Conservation (phyloP, 1,284 basidiomycete species). For the Rhodotorula sp. region DNA sequence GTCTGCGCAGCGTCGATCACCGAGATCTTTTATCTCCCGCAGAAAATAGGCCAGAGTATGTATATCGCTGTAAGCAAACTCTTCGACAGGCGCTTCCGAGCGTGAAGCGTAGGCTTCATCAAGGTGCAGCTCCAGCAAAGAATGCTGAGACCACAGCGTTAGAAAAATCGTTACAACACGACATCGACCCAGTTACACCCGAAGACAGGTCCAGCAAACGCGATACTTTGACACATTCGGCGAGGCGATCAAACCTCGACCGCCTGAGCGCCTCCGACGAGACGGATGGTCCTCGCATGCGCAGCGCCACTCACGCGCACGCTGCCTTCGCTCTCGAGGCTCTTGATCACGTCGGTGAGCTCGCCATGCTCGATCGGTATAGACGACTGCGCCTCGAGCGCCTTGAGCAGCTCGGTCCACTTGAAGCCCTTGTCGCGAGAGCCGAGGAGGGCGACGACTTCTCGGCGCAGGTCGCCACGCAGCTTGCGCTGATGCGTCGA, state of each 20-base stretch:
- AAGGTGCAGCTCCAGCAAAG: no score
- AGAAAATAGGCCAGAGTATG: no score
- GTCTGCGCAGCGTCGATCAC: no score
- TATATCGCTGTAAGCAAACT: no score
- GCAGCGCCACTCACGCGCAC: constrained; percentile 28
- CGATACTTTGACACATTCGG: no score
- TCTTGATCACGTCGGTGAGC: constrained; percentile 60
- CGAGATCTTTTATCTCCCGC: no score
- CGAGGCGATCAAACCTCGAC: constrained; percentile 16
- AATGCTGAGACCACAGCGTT: no score
- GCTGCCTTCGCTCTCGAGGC: constrained; percentile 31
- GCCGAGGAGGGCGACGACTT: constrained; percentile 65
- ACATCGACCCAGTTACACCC: background rate
- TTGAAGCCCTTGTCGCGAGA: constrained; percentile 59
- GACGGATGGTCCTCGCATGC: constrained; percentile 10
- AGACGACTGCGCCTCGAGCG: constrained; percentile 73
- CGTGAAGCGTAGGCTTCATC: no score
- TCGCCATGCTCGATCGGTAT: constrained; percentile 60
- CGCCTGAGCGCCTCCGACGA: constrained; percentile 17
- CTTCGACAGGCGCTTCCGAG: no score
- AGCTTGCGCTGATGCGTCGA: constrained; percentile 77
- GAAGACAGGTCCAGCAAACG: no score
- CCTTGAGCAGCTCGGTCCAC: constrained; percentile 73
- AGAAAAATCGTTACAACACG: background rate
- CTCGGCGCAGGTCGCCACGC: constrained; percentile 78